Conservation (phyloP, 2,329 filamentous ascomycete species). For the Dothistroma pini region DNA sequence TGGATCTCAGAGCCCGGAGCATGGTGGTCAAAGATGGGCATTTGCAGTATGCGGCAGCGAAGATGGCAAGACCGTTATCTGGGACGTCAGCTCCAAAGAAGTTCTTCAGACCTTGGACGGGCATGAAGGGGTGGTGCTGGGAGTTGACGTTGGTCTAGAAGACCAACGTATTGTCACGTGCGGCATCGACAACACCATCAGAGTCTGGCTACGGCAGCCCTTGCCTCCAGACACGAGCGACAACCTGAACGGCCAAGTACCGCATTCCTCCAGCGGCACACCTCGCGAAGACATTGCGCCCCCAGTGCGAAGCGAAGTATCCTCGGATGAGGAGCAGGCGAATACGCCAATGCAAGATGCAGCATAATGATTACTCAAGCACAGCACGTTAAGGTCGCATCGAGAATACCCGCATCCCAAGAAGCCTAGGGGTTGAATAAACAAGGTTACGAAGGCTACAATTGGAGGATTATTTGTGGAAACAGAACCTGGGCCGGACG, state of each 20-base stretch:
- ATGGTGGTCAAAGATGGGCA: conserved; percentile 37
- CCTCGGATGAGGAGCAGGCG: conserved; percentile 13
- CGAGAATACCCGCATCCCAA: not conserved
- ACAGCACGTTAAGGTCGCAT: not conserved
- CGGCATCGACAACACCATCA: conserved; percentile 59
- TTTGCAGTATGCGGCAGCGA: conserved; percentile 85
- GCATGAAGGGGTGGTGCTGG: conserved; percentile 57
- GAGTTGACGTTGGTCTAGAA: conserved; percentile 56
- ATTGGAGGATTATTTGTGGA: conserved; percentile 1
- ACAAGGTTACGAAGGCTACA: not conserved
- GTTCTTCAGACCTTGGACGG: conserved; percentile 65
- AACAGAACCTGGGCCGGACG: not conserved
- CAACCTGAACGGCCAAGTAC: not conserved
- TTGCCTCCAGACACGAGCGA: conserved; percentile 12
- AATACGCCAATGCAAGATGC: conserved; percentile 9
- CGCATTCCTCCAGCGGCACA: not conserved
- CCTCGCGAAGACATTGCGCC: conserved; percentile 7
- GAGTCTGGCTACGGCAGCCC: conserved; percentile 52
- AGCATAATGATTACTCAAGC: conserved; percentile 3
- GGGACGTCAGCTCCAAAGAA: conserved; percentile 86
- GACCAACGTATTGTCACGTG: conserved; percentile 58
- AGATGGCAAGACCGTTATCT: conserved; percentile 78
- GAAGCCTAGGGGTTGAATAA: not conserved
- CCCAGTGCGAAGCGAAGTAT: conserved; percentile 10
- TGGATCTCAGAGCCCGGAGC: conserved; percentile 14